Conservation (phyloP, 2,329 filamentous ascomycete genomes). For the Lasiodiplodia hormozganensis region DNA sequence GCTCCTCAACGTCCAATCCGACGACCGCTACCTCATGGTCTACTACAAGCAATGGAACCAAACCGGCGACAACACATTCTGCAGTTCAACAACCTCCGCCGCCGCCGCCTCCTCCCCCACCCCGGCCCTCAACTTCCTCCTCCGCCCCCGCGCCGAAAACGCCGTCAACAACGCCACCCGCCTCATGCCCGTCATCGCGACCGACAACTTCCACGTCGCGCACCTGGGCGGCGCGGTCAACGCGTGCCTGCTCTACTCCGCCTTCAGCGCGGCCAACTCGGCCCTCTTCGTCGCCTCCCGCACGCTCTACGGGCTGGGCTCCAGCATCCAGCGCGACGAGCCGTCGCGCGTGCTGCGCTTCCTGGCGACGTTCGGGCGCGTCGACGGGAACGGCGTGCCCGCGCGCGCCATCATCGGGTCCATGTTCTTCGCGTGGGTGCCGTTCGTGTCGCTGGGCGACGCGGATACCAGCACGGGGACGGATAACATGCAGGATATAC, state of each 20-base stretch:
- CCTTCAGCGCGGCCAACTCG: slow-evolving; percentile 43
- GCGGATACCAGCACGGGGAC: background rate
- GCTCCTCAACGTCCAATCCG: slow-evolving; percentile 38
- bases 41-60: slow-evolving; percentile 27
- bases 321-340: slow-evolving; percentile 11
- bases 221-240: slow-evolving; percentile 38
- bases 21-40: slow-evolving; percentile 34
- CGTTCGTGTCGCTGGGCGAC: slow-evolving; percentile 10
- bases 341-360: background rate
- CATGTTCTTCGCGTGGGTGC: slow-evolving; percentile 24
- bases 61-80: no score
- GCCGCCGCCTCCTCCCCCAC: no score
- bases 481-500: slow-evolving; percentile 12
- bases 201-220: slow-evolving; percentile 18
- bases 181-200: slow-evolving; percentile 25
- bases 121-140: background rate
- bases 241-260: slow-evolving; percentile 40
- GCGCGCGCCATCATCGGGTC: slow-evolving; percentile 22
- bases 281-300: slow-evolving; percentile 46
- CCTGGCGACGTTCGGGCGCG: slow-evolving; percentile 2
- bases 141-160: no score
- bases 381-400: slow-evolving; percentile 16
- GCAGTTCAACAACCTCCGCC: no score
- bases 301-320: slow-evolving; percentile 40
- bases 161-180: background rate